Base-by-base conservation (phyloP, 1,139 yeast species). In the Zygosaccharomyces pseudobailii region DNA sequence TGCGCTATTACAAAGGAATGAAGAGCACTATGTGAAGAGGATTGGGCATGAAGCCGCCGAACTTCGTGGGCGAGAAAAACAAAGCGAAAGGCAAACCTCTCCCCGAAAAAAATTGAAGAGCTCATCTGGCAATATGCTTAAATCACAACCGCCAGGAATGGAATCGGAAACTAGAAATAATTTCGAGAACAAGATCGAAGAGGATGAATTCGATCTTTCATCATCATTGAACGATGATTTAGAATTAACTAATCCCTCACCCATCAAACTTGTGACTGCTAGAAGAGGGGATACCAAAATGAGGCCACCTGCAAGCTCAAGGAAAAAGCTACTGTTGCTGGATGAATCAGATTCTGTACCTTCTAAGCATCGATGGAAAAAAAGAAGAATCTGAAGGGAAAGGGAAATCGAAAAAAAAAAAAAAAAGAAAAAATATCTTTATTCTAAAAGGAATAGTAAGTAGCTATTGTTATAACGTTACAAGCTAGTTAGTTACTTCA, bases 201-300 rank as follows among this genome's bases (percentile, higher is more conserved):
- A 43, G 19, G 67, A 63, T 47, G 64, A 55, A 27, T 63, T 63
- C 45, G 67, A 63, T 35, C 51, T 63, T 19, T 59, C 67, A 2
- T 58, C 65, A 1, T 62, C 66, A 6, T 39, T 56, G 5, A 57
- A 55, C 41, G 66, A 62, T 44, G 66, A 62, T 42, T 49, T 62
- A 4, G 67, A 63, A 40, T 45, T 62, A 43, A 60, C 66, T 1
- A 55, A 57, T 39, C 65, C 67, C 3, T 63, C 66, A 7, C 65
- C 62, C 4, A 52, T 56, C 13, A 60, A 54, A 28, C 47, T 55
- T 3, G 23, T 52, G 3, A 53, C 51, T 34, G 33, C 50, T 7
- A 51, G 47, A 35, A 51, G 47, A n/a, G 48, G 49, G 19, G 49
- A 50, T 8, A 41, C 45, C 4, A 40, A 43, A 10, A 46, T 50